Evolutionary conservation across 305 asterid species (phyloP), one percentile per base, ranked within the genome.

Genomic region (Fraxinus floribunda): DNA sequence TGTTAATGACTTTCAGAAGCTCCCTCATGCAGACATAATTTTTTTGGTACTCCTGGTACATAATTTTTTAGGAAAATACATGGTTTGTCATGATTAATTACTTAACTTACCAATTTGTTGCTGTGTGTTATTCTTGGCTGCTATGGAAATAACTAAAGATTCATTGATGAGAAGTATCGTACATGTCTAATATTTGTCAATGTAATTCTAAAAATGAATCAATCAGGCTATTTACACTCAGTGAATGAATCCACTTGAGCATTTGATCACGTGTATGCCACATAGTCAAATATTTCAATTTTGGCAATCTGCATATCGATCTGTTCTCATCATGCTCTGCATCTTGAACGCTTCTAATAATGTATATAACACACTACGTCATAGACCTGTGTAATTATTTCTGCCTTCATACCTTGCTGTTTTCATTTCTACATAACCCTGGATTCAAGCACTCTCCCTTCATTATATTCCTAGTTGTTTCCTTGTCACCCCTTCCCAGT

Each of bases 401-500:
- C n/a, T n/a, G 35, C 73, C 32, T 10, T 24, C 26, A 62, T 18
- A 10, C 35, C 34, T 64, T 64, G 13, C 5, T 64, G 32, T 24
- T 64, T 5, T 34, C 73, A 64, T 64, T 64, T 64, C 22, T 57
- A 64, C 73, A 24, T 64, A 20, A 60, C 13, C 29, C 13, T 72
- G 6, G 79, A 26, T 64, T 64, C 24, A 32, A 73, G 11, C 46
- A 35, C 20, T 80, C 78, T 64, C 22, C 72, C 71, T 35, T 30
- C 78, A 10, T 1, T 49, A n/a, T 68, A 35, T 52, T 80, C 20
- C 34, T 15, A 52, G 41, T 70, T 76, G 10, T 78, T 26, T 72
- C 77, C 57, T 81, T 72, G 20, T 68, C 34, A 60, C 68, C 15
- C 38, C 71, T 55, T 79, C 82, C 72, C 62, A 78, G 73, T 26